These are phyloP conservation scores for Peniophora sp. DNA, from an alignment of 1,284 basidiomycete species.

Conservation along the genomic window DNA sequence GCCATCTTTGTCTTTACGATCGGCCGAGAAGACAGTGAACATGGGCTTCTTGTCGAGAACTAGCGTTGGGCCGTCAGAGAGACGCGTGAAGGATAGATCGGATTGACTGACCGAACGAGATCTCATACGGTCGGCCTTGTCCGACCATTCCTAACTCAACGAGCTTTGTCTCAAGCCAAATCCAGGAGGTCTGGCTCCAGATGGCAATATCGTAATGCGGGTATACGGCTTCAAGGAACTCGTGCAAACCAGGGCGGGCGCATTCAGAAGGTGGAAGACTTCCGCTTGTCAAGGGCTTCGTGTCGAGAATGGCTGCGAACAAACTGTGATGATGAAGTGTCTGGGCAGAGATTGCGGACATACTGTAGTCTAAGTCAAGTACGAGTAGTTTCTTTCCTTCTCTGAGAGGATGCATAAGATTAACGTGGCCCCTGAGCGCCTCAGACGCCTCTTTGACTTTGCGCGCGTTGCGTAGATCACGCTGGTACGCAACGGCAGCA, in stretches of 20 bases:
- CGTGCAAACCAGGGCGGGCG: constrained; percentile 76
- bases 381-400: constrained; percentile 76
- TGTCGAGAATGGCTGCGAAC: constrained; percentile 64
- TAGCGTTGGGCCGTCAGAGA: constrained; percentile 13
- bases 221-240: constrained; percentile 75
- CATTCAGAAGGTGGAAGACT: constrained; percentile 73
- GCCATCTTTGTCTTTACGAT: constrained; percentile 40
- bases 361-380: constrained; percentile 86
- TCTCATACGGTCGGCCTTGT: constrained; percentile 59
- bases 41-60: constrained; percentile 83
- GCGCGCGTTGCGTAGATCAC: constrained; percentile 71
- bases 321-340: not conserved
- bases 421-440: constrained; percentile 47
- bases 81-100: not conserved
- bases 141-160: constrained; percentile 85
- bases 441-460: constrained; percentile 69
- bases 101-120: constrained; percentile 44
- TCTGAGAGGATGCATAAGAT: constrained; percentile 71
- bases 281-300: constrained; percentile 72
- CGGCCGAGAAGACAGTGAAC: constrained; percentile 79
- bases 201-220: constrained; percentile 82
- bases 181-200: constrained; percentile 86
- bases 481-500: constrained; percentile 51
- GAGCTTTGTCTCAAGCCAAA: constrained; percentile 88
- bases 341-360: constrained; percentile 10